Percentiles rank a stretch among this genome's conserved stretches.
phyloP scores from a whole-genome alignment of 495 filamentous ascomycete genomes.

The Aspergillus carlsbadensis region DNA sequence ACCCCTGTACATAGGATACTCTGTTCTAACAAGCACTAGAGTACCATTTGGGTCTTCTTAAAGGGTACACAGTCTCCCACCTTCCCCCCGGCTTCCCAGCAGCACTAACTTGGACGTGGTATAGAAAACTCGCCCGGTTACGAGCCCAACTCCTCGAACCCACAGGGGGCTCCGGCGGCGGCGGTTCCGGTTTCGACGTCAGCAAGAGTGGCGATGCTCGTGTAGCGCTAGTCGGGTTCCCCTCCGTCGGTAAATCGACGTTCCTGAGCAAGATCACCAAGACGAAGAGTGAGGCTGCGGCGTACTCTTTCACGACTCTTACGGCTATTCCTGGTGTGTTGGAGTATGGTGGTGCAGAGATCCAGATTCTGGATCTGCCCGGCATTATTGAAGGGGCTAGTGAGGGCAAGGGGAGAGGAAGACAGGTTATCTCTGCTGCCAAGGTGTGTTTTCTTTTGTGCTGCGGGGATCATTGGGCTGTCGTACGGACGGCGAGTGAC shows the following conservation, averaged over 20 bases:
- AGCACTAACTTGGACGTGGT: conserved; percentile 6
- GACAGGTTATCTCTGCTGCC: conserved; percentile 98
- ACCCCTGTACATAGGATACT: not conserved
- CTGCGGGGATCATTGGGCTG: not conserved
- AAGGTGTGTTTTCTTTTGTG: conserved; percentile 46
- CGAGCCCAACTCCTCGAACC: conserved; percentile 96
- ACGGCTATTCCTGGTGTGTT: conserved; percentile 97
- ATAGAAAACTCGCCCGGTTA: conserved; percentile 82
- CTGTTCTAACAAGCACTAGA: conserved; percentile 52
- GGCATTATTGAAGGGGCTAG: conserved; percentile 98
- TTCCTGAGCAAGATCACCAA: conserved; percentile 99
- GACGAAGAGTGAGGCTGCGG: conserved; percentile 93
- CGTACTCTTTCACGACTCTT: conserved; percentile 96
- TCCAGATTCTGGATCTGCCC: conserved; percentile 96
- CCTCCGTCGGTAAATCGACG: conserved; percentile 98
- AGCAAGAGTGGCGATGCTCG: conserved; percentile 96
- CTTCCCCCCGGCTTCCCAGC: not conserved
- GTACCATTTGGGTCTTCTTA: conserved; percentile 96
- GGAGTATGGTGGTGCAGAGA: conserved; percentile 97
- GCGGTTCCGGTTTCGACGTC: conserved; percentile 89
- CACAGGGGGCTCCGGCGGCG: conserved; percentile 71
- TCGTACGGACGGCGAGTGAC: conserved; percentile 1
- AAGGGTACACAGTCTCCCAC: conserved; percentile 62
- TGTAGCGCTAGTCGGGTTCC: conserved; percentile 96
- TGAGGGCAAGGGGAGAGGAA: conserved; percentile 93